Evolutionary conservation across 371 early-diverging fungal species (phyloP).

Genomic region (Chytridium lagenaria): DNA sequence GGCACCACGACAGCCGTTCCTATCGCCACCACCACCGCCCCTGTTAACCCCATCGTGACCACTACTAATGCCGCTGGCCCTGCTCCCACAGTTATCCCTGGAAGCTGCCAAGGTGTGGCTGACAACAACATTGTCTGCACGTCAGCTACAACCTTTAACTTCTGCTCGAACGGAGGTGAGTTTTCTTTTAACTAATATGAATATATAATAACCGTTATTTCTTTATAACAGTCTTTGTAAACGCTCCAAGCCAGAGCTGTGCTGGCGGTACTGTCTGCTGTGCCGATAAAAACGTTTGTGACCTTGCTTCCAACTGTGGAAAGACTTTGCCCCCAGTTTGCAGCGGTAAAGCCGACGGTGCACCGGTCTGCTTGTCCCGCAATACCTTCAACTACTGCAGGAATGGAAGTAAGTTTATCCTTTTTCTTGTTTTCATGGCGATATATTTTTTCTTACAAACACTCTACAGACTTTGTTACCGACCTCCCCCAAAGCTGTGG

Average conservation of each 20-base stretch:
- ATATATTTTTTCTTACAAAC: not conserved
- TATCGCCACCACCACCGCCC: not conserved
- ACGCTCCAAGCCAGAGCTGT: slow-evolving; percentile 17
- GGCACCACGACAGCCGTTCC: not conserved
- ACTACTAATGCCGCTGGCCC: not conserved
- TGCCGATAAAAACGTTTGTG: slow-evolving; percentile 35
- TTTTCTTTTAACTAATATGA: not conserved
- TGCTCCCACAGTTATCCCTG: slow-evolving; percentile 2
- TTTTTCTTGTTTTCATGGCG: not conserved
- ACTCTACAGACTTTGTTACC: slow-evolving; percentile 3
- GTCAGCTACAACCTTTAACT: slow-evolving; percentile 32
- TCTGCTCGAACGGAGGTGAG: slow-evolving; percentile 30
- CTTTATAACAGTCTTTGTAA: slow-evolving; percentile 2
- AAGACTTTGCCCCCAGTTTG: slow-evolving; percentile 17
- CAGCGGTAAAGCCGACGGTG: slow-evolving; percentile 15
- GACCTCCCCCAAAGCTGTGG: slow-evolving; percentile 20
- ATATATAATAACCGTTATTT: not conserved
- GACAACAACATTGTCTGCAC: slow-evolving; percentile 36
- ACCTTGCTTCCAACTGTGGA: slow-evolving; percentile 23
- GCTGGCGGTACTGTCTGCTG: slow-evolving; percentile 36
- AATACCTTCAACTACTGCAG: slow-evolving; percentile 10
- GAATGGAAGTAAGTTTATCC: slow-evolving; percentile 1
- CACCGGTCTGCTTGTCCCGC: not conserved
- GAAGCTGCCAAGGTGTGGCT: slow-evolving; percentile 9
- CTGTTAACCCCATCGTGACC: not conserved